Percentiles rank a stretch among this genome's conserved stretches.
These are phyloP conservation scores for Aspergillus eucalypticola DNA, from an alignment of 2,329 filamentous ascomycete species.

Conservation along the genomic window DNA sequence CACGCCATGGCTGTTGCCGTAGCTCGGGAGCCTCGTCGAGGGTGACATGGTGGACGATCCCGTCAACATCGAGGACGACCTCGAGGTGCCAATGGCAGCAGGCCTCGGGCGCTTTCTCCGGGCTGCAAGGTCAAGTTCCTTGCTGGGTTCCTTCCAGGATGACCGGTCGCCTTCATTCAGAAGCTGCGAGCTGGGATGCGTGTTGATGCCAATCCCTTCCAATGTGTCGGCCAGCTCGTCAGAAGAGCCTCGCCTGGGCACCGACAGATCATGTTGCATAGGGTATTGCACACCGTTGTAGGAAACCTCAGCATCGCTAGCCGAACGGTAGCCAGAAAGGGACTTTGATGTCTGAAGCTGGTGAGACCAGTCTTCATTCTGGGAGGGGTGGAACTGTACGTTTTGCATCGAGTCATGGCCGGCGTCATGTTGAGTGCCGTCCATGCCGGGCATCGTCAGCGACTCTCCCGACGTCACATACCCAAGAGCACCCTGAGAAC, in stretches of 20 bases:
- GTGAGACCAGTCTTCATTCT: conserved; percentile 30
- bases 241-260: conserved; percentile 35
- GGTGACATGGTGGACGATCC: conserved; percentile 46
- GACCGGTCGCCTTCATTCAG: conserved; percentile 26
- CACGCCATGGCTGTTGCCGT: conserved; percentile 40
- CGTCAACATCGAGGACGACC: conserved; percentile 39
- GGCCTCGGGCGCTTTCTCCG: conserved; percentile 49
- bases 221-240: conserved; percentile 37
- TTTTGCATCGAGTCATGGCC: conserved; percentile 7
- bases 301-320: conserved; percentile 27
- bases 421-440: conserved; percentile 17
- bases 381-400: conserved; percentile 14
- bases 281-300: conserved; percentile 37
- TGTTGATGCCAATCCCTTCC: conserved; percentile 39
- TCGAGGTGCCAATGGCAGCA: conserved; percentile 47
- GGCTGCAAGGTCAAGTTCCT: conserved; percentile 48
- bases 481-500: conserved; percentile 26
- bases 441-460: conserved; percentile 22
- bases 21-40: conserved; percentile 37
- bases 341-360: conserved; percentile 23
- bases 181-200: conserved; percentile 28
- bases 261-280: conserved; percentile 33
- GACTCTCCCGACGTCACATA: conserved; percentile 27
- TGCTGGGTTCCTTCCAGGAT: conserved; percentile 40
- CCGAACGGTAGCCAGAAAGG: conserved; percentile 20